Base-by-base conservation (phyloP, 495 filamentous ascomycete genomes). In the Bryoglossum gracile region DNA sequence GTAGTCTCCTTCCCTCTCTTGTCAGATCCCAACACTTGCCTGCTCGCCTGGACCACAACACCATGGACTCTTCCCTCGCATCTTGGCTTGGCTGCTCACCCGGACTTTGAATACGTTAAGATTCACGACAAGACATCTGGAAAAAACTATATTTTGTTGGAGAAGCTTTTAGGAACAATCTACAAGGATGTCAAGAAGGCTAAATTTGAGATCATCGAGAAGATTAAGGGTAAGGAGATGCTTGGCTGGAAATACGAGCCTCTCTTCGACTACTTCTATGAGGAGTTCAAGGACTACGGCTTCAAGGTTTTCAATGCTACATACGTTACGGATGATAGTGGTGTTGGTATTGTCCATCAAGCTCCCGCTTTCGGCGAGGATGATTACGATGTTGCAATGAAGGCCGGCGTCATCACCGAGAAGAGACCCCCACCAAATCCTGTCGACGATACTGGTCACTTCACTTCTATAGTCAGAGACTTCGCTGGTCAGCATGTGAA, bases 161-260 rank as follows among this genome's bases (percentile, higher is more conserved):
- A 97, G 62, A 82, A 84, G 43, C 74, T 94, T 14, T 76, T 98
- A 26, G 74, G 74, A 32, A 95, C 85, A 5, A 68, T 97, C 6
- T 97, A 97, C 68, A 97, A 97, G 66, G 89, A 95, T 56, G 83
- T 85, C 11, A 98, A 97, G 73, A 97, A 96, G 72, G 91, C 91
- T 35, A 95, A 96, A 60, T 96, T 82, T 68, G 92, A 89, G 71
- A 75, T 95, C 25, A 57, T 95, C 9, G 76, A 86, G 33, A 87
- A 82, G 53, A 66, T 94, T 48, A 89, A 82, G 67, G 94, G 92
- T 37, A 84, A 78, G 48, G 81, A 88, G 8, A 92, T 97, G 85
- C 67, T 85, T 25, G 92, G 89, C 34, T 95, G 89, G 87, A 84
- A 81, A 59, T 98, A 97, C 62, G 71, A 87, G 60, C 94, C 94